phyloP scores from a whole-genome alignment of 2,329 filamentous ascomycete species.

The Sordariomycetes sp. region DNA sequence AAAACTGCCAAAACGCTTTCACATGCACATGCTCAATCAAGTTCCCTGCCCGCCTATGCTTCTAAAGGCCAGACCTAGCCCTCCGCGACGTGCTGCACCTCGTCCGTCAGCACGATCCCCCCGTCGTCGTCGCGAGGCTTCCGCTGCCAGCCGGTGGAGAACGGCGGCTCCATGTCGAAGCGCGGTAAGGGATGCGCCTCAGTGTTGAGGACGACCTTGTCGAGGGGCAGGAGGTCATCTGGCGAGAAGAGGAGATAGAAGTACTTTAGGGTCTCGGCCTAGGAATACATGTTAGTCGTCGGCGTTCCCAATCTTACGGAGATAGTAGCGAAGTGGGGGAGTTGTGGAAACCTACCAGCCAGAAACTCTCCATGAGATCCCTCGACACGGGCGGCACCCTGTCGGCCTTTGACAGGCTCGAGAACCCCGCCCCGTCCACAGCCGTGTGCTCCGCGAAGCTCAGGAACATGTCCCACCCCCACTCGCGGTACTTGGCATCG shows the following conservation, averaged over 20 bases:
- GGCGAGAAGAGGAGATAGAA: conserved; percentile 91
- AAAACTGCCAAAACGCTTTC: too few relatives aligned
- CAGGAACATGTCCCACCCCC: conserved; percentile 98
- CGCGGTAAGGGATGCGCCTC: conserved; percentile 85
- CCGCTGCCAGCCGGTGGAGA: conserved; percentile 72
- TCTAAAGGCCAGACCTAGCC: not conserved
- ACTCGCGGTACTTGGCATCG: conserved; percentile 79
- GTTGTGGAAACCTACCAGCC: conserved; percentile 83
- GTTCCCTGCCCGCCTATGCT: not conserved
- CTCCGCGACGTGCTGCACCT: conserved; percentile 5
- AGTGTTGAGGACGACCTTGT: conserved; percentile 87
- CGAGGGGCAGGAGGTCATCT: conserved; percentile 70
- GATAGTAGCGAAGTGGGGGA: not conserved
- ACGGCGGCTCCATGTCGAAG: conserved; percentile 70
- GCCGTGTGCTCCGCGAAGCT: conserved; percentile 79
- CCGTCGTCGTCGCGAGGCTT: conserved; percentile 45
- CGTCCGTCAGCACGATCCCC: conserved; percentile 20
- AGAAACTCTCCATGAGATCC: conserved; percentile 99
- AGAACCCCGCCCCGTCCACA: conserved; percentile 73
- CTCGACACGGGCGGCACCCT: conserved; percentile 54
- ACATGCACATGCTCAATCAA: too few relatives aligned
- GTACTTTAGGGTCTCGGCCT: conserved; percentile 96
- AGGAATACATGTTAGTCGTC: conserved; percentile 6
- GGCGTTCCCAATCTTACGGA: not conserved
- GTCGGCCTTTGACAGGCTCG: conserved; percentile 67